A percentile compares a stretch with the other conserved stretches of the same genome.
These are phyloP conservation scores for Fusarium lateritium DNA, from an alignment of 2,329 filamentous ascomycete species.

Conservation along the genomic window DNA sequence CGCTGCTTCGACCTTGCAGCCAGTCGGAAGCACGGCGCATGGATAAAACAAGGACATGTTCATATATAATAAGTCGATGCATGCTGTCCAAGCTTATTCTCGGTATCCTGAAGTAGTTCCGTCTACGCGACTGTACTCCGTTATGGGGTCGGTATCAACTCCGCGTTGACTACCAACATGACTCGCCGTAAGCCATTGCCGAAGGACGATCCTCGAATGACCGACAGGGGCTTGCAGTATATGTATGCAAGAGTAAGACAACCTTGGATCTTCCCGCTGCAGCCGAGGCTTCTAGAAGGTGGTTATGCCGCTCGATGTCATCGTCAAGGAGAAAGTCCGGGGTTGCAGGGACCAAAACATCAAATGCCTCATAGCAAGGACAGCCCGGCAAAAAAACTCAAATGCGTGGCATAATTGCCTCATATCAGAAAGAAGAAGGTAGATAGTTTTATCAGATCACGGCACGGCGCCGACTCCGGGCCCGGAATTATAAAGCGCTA, in stretches of 20 bases:
- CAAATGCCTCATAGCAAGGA: conserved; percentile 1
- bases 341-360: neutral
- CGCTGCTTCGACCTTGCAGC: too few species aligned
- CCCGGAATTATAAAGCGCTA: conserved; percentile 8
- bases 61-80: too few species aligned
- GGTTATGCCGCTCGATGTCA: neutral
- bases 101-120: conserved; percentile 2
- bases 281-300: conserved; percentile 16
- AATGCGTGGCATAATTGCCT: conserved; percentile 1
- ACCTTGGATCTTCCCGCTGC: neutral
- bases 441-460: neutral
- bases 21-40: too few species aligned
- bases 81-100: neutral
- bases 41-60: too few species aligned
- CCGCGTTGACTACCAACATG: neutral
- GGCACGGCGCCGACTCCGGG: neutral
- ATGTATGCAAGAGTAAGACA: neutral
- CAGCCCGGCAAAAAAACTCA: neutral
- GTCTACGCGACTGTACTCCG: neutral
- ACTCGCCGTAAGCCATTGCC: neutral
- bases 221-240: neutral
- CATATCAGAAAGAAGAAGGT: neutral
- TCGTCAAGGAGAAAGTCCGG: neutral
- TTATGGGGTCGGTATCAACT: neutral
- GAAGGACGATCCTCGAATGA: neutral